Conservation (phyloP, 441 rosid species). For the Mallotus repandus region DNA sequence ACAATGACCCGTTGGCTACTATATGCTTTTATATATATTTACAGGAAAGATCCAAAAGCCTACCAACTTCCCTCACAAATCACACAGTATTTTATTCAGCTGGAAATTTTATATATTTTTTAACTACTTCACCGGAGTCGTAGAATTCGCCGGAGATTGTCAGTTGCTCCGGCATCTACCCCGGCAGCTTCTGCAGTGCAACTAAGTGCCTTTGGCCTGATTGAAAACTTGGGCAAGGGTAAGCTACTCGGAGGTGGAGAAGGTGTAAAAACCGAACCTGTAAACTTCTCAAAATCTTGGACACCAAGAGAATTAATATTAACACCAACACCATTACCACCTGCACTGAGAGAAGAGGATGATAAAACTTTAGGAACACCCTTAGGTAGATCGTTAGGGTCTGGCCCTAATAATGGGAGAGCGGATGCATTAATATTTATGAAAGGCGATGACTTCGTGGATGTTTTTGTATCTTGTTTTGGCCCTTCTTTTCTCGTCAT, state of each 20-base stretch:
- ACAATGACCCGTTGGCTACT: neutral
- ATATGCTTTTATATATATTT: neutral
- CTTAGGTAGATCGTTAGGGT: conserved; percentile 52
- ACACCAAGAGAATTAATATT: neutral
- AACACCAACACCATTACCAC: neutral
- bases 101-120: neutral
- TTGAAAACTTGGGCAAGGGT: conserved; percentile 81
- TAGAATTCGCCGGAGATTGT: conserved; percentile 59
- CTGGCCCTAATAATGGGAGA: conserved; percentile 40
- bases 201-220: conserved; percentile 54
- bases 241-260: conserved; percentile 93
- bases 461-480: conserved; percentile 16
- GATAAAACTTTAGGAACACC: conserved; percentile 26
- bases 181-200: conserved; percentile 75
- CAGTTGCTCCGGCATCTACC: conserved; percentile 55
- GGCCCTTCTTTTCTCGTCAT: conserved; percentile 22
- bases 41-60: neutral
- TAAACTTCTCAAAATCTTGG: conserved; percentile 32
- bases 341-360: conserved; percentile 18
- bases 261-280: conserved; percentile 46
- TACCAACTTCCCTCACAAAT: neutral
- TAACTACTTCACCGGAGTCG: conserved; percentile 47
- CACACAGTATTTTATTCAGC: neutral
- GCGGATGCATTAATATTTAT: conserved; percentile 9
- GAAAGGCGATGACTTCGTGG: neutral